Evolutionary conservation across 2,329 filamentous ascomycete genomes (phyloP), one percentile per base, ranked within the genome.

Genomic region (Coniochaeta hoffmannii): DNA sequence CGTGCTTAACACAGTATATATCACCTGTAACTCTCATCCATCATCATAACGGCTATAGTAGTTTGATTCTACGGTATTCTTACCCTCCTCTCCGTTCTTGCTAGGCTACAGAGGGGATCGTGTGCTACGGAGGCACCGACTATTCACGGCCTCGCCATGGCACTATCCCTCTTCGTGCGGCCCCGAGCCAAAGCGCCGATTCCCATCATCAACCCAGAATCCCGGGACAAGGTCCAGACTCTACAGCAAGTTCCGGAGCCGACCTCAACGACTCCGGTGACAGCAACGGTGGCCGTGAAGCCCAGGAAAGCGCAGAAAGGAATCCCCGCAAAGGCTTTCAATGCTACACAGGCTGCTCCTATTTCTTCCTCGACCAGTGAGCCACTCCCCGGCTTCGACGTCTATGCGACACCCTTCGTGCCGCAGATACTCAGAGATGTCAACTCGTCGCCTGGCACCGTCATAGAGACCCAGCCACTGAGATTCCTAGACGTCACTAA

Each of bases 401-500:
- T 63, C 50, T 63, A 61, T 30, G 61, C 60, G 12, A 54, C 58
- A 4, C 57, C 61, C 10, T 63, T 60, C 35, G 55, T 63, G 15
- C 61, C 60, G 19, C 44, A 49, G 30, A 30, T 50, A 6, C 36
- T 62, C n/a, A 58, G 55, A 15, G n/a, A 36, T n/a, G 57, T 63
- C 53, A 63, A 63, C 55, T 35, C 32, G 10, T 53, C 58, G 1
- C 34, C 44, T 12, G 59, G 56, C 7, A 35, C 14, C 4, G n/a
- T 46, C 6, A 14, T 58, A 15, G 17, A 49, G 5, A 61, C 61
- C 10, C 2, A 22, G 0, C 57, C 57, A 7, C 22, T 12, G 8
- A 60, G 56, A n/a, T n/a, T 14, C 5, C 50, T 59, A 50, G 44
- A 61, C 14, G 55, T 56, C 22, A 36, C 41, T 11, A 19, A 35